A percentile compares a stretch with the other conserved stretches of the same genome.
These are phyloP conservation scores for Ambrosia hybrid DNA, from an alignment of 140 eudicot species.

Conservation along the genomic window DNA sequence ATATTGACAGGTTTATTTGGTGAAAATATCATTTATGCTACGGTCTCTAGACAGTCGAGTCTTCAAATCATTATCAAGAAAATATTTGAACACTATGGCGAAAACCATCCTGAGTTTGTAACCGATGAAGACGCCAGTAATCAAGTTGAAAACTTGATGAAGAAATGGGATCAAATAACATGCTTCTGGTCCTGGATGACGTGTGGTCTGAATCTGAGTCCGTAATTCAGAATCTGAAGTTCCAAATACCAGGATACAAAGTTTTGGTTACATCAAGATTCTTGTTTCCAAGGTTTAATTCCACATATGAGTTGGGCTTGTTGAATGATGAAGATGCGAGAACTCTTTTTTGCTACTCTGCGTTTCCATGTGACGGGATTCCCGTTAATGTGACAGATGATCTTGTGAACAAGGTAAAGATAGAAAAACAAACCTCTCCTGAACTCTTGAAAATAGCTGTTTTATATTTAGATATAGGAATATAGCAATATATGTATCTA, in stretches of 20 bases:
- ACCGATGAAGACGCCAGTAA: constrained; percentile 18
- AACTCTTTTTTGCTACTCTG: constrained; percentile 25
- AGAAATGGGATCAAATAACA: constrained; percentile 11
- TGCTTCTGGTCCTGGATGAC: constrained; percentile 44
- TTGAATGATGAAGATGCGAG: constrained; percentile 32
- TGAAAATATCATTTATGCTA: constrained; percentile 19
- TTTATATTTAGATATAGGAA: neutral
- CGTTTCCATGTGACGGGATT: constrained; percentile 15
- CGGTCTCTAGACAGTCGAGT: constrained; percentile 25
- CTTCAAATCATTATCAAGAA: constrained; percentile 11
- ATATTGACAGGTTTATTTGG: constrained; percentile 17
- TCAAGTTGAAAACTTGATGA: constrained; percentile 27
- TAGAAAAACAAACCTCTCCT: too few relatives aligned
- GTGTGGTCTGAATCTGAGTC: constrained; percentile 35
- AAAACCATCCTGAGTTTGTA: neutral
- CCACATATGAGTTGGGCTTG: constrained; percentile 20
- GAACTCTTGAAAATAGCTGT: neutral
- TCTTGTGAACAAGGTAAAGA: constrained; percentile 34
- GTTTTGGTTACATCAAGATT: constrained; percentile 41
- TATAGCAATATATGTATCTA: neutral
- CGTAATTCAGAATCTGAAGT: constrained; percentile 17
- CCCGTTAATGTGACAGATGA: constrained; percentile 19
- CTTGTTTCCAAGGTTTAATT: constrained; percentile 20
- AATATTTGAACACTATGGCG: constrained; percentile 7
- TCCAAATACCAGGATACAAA: constrained; percentile 28